Conservation (phyloP, 768 basidiomycete genomes). For the Kwoniella shandongensis region DNA sequence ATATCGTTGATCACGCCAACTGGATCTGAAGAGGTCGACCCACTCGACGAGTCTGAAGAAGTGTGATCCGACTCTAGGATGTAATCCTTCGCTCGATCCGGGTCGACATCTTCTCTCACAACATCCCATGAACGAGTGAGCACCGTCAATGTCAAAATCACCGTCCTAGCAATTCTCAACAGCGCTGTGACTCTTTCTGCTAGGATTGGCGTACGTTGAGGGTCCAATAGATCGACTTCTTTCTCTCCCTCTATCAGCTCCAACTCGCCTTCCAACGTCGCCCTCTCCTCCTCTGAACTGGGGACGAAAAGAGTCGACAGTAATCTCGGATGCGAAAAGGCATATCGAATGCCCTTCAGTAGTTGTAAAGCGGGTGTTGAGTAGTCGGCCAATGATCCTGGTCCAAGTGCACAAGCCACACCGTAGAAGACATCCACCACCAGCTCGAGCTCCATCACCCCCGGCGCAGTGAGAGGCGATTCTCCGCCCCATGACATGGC, state of each 20-base stretch:
- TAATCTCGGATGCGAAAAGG: constrained; percentile 85
- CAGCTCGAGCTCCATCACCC: constrained; percentile 80
- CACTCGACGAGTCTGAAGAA: neutral
- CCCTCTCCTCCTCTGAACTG: constrained; percentile 71
- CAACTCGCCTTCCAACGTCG: constrained; percentile 60
- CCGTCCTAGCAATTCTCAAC: constrained; percentile 68
- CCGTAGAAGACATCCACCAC: constrained; percentile 75
- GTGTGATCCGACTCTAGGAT: neutral
- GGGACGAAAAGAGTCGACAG: constrained; percentile 78
- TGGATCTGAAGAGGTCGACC: constrained; percentile 13
- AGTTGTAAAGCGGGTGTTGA: constrained; percentile 68
- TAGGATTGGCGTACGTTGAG: constrained; percentile 68
- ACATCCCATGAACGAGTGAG: constrained; percentile 34
- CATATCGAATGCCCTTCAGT: constrained; percentile 84
- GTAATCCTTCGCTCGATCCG: neutral
- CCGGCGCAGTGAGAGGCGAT: constrained; percentile 70
- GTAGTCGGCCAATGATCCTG: constrained; percentile 64
- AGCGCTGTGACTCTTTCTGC: constrained; percentile 70
- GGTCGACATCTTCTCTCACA: constrained; percentile 8
- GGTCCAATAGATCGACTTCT: constrained; percentile 60
- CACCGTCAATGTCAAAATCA: constrained; percentile 66
- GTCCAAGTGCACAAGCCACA: constrained; percentile 61
- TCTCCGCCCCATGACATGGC: constrained; percentile 80
- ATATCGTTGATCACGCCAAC: constrained; percentile 24
- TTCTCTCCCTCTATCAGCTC: constrained; percentile 55